Evolutionary conservation across 2,329 filamentous ascomycete genomes (phyloP).

Genomic region (Venturia pyrina): DNA sequence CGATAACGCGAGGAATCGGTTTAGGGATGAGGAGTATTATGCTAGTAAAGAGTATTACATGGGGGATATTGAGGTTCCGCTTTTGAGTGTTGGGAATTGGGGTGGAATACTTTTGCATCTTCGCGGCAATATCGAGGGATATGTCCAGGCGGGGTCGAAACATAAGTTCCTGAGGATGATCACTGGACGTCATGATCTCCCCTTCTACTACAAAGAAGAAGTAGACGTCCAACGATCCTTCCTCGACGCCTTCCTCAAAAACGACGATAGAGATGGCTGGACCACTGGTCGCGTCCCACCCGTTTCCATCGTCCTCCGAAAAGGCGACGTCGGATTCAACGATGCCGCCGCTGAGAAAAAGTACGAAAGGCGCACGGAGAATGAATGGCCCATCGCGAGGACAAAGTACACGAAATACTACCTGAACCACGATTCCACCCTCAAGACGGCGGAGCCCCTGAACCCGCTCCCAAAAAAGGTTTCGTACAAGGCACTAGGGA

Average conservation of each 20-base stretch:
- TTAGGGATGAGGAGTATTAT: constrained; percentile 55
- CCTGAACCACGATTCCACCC: constrained; percentile 31
- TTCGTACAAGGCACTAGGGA: constrained; percentile 51
- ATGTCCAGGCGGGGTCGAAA: constrained; percentile 50
- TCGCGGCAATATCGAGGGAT: constrained; percentile 59
- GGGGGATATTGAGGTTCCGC: constrained; percentile 55
- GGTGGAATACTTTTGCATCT: constrained; percentile 60
- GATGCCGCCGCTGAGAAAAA: constrained; percentile 48
- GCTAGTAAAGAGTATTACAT: constrained; percentile 55
- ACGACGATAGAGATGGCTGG: constrained; percentile 54
- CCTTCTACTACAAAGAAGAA: constrained; percentile 61
- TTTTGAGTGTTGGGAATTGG: constrained; percentile 61
- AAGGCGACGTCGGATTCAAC: constrained; percentile 59
- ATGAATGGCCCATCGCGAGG: constrained; percentile 56
- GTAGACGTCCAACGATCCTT: constrained; percentile 59
- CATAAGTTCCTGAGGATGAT: constrained; percentile 62
- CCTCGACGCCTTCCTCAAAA: constrained; percentile 61
- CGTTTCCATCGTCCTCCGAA: constrained; percentile 52
- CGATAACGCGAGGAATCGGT: constrained; percentile 42
- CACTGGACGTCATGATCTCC: constrained; percentile 59
- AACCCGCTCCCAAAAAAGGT: constrained; percentile 35
- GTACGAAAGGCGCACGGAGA: constrained; percentile 47
- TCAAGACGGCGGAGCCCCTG: constrained; percentile 25
- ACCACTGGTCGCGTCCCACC: constrained; percentile 47
- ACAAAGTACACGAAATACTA: constrained; percentile 55